A percentile compares a stretch with the other conserved stretches of the same genome.
Conservation (phyloP, 352 stramenopile genomes). For the Phytophthora lateralis region DNA sequence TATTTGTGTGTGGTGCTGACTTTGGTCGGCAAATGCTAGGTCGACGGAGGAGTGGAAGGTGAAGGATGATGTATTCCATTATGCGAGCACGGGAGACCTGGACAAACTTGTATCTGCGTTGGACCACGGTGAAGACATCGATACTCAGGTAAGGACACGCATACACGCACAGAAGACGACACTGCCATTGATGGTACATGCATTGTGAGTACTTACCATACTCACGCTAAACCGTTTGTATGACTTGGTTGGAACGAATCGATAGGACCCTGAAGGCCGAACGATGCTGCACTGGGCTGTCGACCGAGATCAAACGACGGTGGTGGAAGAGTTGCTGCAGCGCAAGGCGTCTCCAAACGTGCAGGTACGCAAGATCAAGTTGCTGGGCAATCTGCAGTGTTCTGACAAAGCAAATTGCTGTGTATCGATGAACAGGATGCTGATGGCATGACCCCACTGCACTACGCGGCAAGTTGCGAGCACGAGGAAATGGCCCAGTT, state of each 20-base stretch:
- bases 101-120: slow-evolving; percentile 55
- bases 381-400: neutral
- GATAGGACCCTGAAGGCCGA: slow-evolving; percentile 70
- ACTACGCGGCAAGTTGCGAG: slow-evolving; percentile 80
- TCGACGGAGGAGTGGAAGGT: slow-evolving; percentile 83
- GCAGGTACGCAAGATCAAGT: slow-evolving; percentile 40
- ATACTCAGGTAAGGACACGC: slow-evolving; percentile 40
- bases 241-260: neutral
- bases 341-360: slow-evolving; percentile 62
- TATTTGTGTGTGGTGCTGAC: slow-evolving; percentile 8
- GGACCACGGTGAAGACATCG: slow-evolving; percentile 45
- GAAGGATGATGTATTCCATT: slow-evolving; percentile 74
- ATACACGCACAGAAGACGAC: neutral
- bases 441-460: slow-evolving; percentile 81
- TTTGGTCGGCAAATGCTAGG: slow-evolving; percentile 25
- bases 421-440: slow-evolving; percentile 44
- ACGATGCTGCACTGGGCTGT: slow-evolving; percentile 88
- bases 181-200: too few species aligned
- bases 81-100: slow-evolving; percentile 66
- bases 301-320: slow-evolving; percentile 57
- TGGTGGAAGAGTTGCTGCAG: slow-evolving; percentile 60
- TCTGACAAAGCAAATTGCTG: slow-evolving; percentile 11
- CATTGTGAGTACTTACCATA: neutral
- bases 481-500: slow-evolving; percentile 68
- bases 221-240: neutral